phyloP scores from a whole-genome alignment of 805 yeast genomes.

The Lipomyces mesembrius region DNA sequence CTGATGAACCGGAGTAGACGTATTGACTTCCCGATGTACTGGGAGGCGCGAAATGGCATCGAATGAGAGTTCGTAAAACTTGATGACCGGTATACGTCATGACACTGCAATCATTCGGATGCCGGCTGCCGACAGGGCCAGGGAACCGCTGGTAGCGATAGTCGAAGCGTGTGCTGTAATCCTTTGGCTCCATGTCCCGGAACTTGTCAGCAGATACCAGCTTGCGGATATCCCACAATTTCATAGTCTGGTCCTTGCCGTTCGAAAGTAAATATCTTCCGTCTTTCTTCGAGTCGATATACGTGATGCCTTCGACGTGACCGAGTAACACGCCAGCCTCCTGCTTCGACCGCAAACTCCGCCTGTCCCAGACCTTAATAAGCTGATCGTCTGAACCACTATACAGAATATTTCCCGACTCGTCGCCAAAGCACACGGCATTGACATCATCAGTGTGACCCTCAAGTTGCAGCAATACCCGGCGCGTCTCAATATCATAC shows the following conservation, averaged over 20 bases:
- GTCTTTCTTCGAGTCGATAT: slow-evolving; percentile 41
- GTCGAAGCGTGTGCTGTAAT: slow-evolving; percentile 36
- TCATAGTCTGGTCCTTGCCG: slow-evolving; percentile 44
- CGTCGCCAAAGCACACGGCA: slow-evolving; percentile 42
- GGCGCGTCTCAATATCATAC: slow-evolving; percentile 38
- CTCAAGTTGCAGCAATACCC: slow-evolving; percentile 21
- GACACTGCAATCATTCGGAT: slow-evolving; percentile 42
- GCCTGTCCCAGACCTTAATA: slow-evolving; percentile 56
- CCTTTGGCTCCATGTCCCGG: slow-evolving; percentile 15
- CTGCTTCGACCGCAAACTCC: slow-evolving; percentile 32
- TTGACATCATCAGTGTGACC: slow-evolving; percentile 42
- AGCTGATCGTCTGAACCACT: slow-evolving; percentile 59
- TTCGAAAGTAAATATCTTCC: slow-evolving; percentile 42
- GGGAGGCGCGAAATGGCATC: slow-evolving; percentile 44
- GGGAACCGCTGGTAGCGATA: slow-evolving; percentile 39
- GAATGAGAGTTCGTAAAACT: slow-evolving; percentile 41
- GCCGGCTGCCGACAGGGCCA: slow-evolving; percentile 36
- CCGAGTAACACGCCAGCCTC: slow-evolving; percentile 43
- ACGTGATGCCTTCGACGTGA: slow-evolving; percentile 44
- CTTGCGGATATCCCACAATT: slow-evolving; percentile 44
- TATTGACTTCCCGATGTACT: slow-evolving; percentile 41
- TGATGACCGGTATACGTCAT: slow-evolving; percentile 44
- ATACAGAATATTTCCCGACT: slow-evolving; percentile 49
- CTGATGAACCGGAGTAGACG: slow-evolving; percentile 43
- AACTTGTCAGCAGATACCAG: slow-evolving; percentile 28